Percentiles rank a stretch among this genome's conserved stretches.
Evolutionary conservation across 495 filamentous ascomycete species (phyloP).

Genomic region (Rhypophila decipiens): DNA sequence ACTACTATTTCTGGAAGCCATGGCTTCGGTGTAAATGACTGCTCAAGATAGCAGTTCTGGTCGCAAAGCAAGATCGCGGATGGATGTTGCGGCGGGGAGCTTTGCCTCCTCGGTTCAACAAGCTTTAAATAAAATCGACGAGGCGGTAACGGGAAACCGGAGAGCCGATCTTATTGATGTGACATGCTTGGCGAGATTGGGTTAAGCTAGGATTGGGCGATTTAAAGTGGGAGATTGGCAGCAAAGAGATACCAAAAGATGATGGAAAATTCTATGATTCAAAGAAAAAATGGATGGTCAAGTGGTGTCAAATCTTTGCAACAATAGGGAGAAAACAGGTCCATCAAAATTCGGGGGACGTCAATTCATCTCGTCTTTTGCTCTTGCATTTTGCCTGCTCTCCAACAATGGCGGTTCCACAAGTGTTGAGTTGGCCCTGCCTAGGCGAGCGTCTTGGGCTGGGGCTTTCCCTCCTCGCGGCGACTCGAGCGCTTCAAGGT

Average conservation of each 20-base stretch:
- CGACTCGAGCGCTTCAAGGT: background rate
- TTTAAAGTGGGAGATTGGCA: too few species aligned
- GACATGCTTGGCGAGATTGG: background rate
- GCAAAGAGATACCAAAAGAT: background rate
- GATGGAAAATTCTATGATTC: background rate
- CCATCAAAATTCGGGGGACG: background rate
- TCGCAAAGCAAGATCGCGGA: background rate
- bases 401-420: too few species aligned
- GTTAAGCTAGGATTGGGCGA: too few species aligned
- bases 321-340: background rate
- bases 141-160: background rate
- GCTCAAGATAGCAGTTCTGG: background rate
- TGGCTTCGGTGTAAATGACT: background rate
- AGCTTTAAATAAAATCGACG: too few species aligned
- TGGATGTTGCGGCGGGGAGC: too few species aligned
- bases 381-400: background rate
- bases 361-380: conserved; percentile 1
- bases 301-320: background rate
- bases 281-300: background rate
- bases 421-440: background rate
- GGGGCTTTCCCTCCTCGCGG: background rate
- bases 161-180: background rate
- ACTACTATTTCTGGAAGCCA: background rate
- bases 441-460: too few species aligned
- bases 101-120: too few species aligned